A percentile compares a stretch with the other conserved stretches of the same genome.
Evolutionary conservation across 345 rosid genomes (phyloP).

Genomic region (Eucalyptus cloeziana): DNA sequence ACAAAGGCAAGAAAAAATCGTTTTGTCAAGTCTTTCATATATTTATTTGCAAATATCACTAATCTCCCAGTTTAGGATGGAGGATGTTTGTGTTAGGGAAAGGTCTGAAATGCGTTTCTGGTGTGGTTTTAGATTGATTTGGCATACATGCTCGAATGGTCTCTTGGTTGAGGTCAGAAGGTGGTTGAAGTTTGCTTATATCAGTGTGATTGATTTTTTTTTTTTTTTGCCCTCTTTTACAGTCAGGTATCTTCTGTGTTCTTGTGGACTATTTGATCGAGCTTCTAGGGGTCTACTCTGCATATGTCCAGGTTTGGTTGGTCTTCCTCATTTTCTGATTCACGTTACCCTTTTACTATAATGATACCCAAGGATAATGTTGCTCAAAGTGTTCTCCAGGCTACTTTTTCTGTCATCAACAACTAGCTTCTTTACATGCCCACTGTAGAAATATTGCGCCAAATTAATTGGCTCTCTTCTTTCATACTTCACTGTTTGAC

Average conservation of each 20-base stretch:
- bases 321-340: not conserved
- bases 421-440: not conserved
- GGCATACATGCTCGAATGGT: not conserved
- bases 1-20: not conserved
- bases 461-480: not conserved
- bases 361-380: not conserved
- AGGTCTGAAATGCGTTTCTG: not conserved
- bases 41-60: not conserved
- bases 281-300: conserved; percentile 40
- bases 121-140: not conserved
- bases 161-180: not conserved
- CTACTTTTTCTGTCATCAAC: not conserved
- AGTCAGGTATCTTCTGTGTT: conserved; percentile 47
- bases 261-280: conserved; percentile 55
- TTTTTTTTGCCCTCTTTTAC: not conserved
- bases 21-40: not conserved
- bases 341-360: not conserved
- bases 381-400: not conserved
- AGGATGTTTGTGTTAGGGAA: not conserved
- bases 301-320: conserved; percentile 47
- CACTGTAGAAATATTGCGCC: not conserved
- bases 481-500: not conserved
- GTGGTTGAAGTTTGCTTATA: not conserved
- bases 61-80: not conserved
- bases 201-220: not conserved